A percentile compares a stretch with the other conserved stretches of the same genome.
These are phyloP conservation scores for Rachicladosporium sp. DNA, from an alignment of 2,329 filamentous ascomycete genomes.

Conservation along the genomic window DNA sequence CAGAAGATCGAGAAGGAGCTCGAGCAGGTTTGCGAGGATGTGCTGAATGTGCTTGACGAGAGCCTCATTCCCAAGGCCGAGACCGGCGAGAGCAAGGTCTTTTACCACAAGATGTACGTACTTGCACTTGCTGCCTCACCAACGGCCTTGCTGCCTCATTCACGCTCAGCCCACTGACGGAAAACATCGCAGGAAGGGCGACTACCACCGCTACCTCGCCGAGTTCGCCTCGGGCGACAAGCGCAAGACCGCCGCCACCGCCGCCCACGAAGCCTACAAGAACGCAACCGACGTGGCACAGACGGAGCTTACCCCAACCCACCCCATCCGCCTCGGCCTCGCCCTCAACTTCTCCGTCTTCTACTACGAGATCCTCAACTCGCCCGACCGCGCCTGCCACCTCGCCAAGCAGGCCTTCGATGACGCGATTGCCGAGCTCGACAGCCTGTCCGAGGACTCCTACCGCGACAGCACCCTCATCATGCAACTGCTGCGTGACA, in stretches of 20 bases:
- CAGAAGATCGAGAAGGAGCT: conserved; percentile 97
- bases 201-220: conserved; percentile 91
- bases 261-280: conserved; percentile 95
- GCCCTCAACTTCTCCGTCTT: conserved; percentile 99
- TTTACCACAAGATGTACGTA: conserved; percentile 99
- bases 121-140: neutral
- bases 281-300: conserved; percentile 96
- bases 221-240: conserved; percentile 90
- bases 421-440: conserved; percentile 95
- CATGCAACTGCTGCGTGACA: conserved; percentile 98
- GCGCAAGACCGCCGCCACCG: conserved; percentile 76
- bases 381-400: conserved; percentile 92
- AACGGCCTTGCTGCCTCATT: neutral
- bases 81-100: conserved; percentile 97
- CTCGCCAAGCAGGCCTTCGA: conserved; percentile 98
- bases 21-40: conserved; percentile 96
- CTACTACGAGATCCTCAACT: conserved; percentile 99
- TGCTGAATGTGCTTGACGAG: conserved; percentile 87
- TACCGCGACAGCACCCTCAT: conserved; percentile 98
- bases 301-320: conserved; percentile 91
- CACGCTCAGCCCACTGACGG: conserved; percentile 7
- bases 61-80: conserved; percentile 90
- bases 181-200: conserved; percentile 63
- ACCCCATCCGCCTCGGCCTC: conserved; percentile 94
- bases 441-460: conserved; percentile 93